Base-by-base conservation (phyloP, 2,329 filamentous ascomycete species). In the Talaromyces pinophilus region DNA sequence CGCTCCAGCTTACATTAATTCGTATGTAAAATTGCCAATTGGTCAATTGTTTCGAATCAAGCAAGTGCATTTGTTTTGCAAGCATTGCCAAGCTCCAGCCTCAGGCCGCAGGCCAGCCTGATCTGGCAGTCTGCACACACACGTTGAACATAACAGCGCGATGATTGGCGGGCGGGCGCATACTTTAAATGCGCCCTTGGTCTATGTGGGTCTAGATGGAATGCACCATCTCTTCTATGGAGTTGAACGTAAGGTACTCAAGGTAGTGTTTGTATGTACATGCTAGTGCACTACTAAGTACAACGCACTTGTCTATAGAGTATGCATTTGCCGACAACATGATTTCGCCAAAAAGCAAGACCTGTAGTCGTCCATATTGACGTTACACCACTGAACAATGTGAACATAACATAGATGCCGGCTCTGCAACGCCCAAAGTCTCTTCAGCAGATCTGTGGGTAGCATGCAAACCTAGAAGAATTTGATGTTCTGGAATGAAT, bases 151-250 rank as follows among this genome's bases (percentile, higher is more conserved):
- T 3, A 15, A 15, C 46, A 35, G 22, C 13, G 33, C 17, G 33
- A 11, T 63, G 48, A 63, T 63, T 63, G 61, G 61, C 17, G 6
- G 33, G 22, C 48, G 2, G 35, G 4, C 13, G 30, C 61, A 25
- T 55, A 63, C 35, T 28, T 63, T 63, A 63, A 63, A 63, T 63
- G 35, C 61, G 61, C 22, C 35, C n/a, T 44, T 35, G 22, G 33
- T n/a, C 46, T 17, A 35, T 35, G 33, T 35, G 33, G 30, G 30
- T 33, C 30, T 33, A 33, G 30, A 10, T 33, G 30, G 30, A 33
- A 33, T 2, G 7, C 6, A 8, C 30, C 5, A 33, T 35, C 33
- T 35, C 33, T 4, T 35, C 33, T 35, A 25, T 4, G 2, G 19
- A 19, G 19, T 19, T 25, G 22, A 25, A 25, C 25, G 25, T 25